Base-by-base conservation (phyloP, 2,329 filamentous ascomycete genomes). In the Dichotomopilus funicola region DNA sequence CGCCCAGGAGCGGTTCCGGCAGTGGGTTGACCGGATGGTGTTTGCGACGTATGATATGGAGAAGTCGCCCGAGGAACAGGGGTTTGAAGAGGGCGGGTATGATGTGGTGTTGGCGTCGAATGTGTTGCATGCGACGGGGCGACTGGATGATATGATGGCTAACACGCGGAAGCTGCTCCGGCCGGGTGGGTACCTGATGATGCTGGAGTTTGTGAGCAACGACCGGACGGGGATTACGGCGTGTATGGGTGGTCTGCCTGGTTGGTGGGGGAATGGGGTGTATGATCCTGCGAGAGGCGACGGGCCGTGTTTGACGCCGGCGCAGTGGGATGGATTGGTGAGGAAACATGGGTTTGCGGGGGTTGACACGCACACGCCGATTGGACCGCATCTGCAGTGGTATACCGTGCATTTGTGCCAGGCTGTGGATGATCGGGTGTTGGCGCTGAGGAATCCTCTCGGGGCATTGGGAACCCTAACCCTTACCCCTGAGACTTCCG, bases 111-210 rank as follows among this genome's bases (percentile, higher is more conserved):
- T 75, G 27, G 72, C 71, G 0, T 66, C 67, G 4, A 63, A 70
- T 31, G 72, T 72, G 0, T 54, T 75, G 9, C 69, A 73, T 53
- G 68, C 69, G 1, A 72, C 70, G 2, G 11, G 45, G n/a, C 52
- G 34, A 27, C 45, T 72, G 6, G 51, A 65, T 43, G 4, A 63
- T 27, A 66, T 66, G 31, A n/a, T 70, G 64, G 13, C 37, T 3
- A 64, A 71, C 46, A 61, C 65, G 5, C 66, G 71, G 9, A 57
- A 58, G 5, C 61, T 75, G 2, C 60, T 73, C 1, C 67, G 65
- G 10, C 70, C 74, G 0, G 72, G 69, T 4, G 76, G 76, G 0
- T 68, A 68, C 37, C 64, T 79, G 6, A 52, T 67, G 2, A 57
- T 66, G 11, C 35, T 49, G 6, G 60, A 61, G 50, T 1, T 55